phyloP scores from a whole-genome alignment of 139 green algal genomes.

The Astrephomene gubernaculifera region DNA sequence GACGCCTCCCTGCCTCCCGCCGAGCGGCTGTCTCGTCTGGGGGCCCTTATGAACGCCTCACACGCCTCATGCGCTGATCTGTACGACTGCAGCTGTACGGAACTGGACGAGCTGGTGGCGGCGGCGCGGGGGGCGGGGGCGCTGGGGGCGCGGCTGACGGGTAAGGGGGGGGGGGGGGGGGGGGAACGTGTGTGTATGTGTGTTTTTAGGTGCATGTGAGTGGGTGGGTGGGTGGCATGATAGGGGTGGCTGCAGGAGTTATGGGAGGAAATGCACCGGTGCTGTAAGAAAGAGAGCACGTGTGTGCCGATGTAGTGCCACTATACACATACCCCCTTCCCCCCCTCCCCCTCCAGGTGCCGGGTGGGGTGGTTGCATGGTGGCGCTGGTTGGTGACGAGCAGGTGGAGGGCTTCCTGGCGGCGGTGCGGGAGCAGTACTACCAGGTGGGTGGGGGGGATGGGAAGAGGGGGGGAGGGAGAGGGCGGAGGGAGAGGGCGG shows the following conservation, averaged over 20 bases:
- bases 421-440: slow-evolving; percentile 62
- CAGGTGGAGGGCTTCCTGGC: slow-evolving; percentile 74
- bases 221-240: background rate
- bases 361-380: slow-evolving; percentile 31
- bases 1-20: slow-evolving; percentile 35
- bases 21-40: slow-evolving; percentile 74
- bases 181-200: background rate
- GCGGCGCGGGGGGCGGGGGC: slow-evolving; percentile 75
- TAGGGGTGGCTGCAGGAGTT: background rate
- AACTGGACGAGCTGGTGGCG: slow-evolving; percentile 91
- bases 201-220: background rate
- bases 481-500: background rate
- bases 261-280: background rate
- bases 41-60: slow-evolving; percentile 87
- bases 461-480: background rate
- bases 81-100: slow-evolving; percentile 93
- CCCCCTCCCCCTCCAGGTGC: background rate
- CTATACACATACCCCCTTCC: background rate
- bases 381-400: slow-evolving; percentile 70
- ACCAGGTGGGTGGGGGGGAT: slow-evolving; percentile 19
- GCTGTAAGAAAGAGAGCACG: background rate
- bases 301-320: background rate
- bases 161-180: slow-evolving; percentile 32
- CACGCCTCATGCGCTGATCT: slow-evolving; percentile 86
- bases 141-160: slow-evolving; percentile 88